Evolutionary conservation across 371 early-diverging fungal genomes (phyloP), one percentile per base, ranked within the genome.

Genomic region (Mortierella polycephala): DNA sequence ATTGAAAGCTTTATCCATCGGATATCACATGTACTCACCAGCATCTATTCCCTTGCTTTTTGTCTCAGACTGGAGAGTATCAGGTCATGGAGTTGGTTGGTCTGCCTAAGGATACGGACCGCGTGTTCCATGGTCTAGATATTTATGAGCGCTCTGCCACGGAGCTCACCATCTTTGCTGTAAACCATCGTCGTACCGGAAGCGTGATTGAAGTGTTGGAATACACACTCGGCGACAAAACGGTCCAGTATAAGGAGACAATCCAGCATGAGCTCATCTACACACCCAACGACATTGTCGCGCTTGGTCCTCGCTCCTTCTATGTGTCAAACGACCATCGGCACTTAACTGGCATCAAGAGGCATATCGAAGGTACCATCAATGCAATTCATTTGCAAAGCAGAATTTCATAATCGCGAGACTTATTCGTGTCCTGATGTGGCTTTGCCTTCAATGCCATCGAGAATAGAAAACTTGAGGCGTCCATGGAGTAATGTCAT

Each of bases 241-340:
- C 63, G n/a, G 62, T 87, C 1, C 62, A 73, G 58, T 79, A 85
- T 56, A 64, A 82, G 41, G 79, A 84, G 56, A 87, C 87, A 0
- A 79, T 87, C 18, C 62, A 71, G 51, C 84, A 87, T 37, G 81
- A 82, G 0, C 74, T 88, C 12, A 84, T 88, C 8, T 41, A 39
- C 30, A 75, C 82, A 11, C 88, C 88, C 6, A 88, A 88, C 52
- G 86, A 88, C 56, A 82, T 88, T 42, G 81, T 81, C 8, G 85
- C 86, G 16, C 55, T 74, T 5, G 85, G 87, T 4, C 83, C 70
- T 21, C 64, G 73, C 49, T 75, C 83, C 13, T 88, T 88, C 57
- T 88, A 88, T 69, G 83, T 86, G 12, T 85, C 88, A 12, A 88
- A 88, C 66, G 85, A 86, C 57, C 57, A 81, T 60, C 47, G 49